Evolutionary conservation across 192 early-diverging fungal genomes (phyloP), one percentile per base, ranked within the genome.

Genomic region (Entophlyctis luteolus): DNA sequence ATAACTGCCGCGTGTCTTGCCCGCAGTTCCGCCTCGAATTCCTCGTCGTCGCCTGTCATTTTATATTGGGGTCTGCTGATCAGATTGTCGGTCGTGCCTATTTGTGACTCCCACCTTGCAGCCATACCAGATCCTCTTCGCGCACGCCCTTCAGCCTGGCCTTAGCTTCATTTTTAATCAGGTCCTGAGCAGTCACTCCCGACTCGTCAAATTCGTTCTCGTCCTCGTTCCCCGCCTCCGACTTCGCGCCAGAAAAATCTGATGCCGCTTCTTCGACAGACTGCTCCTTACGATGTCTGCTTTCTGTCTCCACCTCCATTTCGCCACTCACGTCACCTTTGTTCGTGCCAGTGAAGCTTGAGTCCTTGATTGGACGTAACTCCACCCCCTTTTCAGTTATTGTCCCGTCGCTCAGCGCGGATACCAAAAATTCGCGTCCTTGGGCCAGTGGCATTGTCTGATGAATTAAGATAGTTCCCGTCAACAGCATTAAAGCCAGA

Each of bases 61-160:
- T n/a, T n/a, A n/a, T n/a, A n/a, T n/a, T n/a, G n/a, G n/a, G n/a
- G n/a, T n/a, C n/a, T n/a, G n/a, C n/a, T n/a, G n/a, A n/a, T n/a
- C n/a, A n/a, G n/a, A n/a, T n/a, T n/a, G n/a, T n/a, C n/a, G n/a
- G n/a, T n/a, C n/a, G n/a, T n/a, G n/a, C n/a, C n/a, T n/a, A n/a
- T n/a, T n/a, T n/a, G n/a, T n/a, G n/a, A n/a, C n/a, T n/a, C n/a
- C n/a, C n/a, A 16, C 60, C 60, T 37, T 63, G 33, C 27, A 49
- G 47, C 60, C 60, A 63, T 27, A 63, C 60, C 1, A 63, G n/a
- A 20, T 63, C 60, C 50, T 63, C 60, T 25, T 63, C 60, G 27
- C 60, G 60, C 5, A 63, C 60, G 18, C 27, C 16, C 31, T 49
- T 49, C 12, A 63, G 25, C 5, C 60, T 45, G 8, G 31, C 29